These are phyloP conservation scores for Metarhizium anisopliae DNA, from an alignment of 2,329 filamentous ascomycete genomes.

Conservation along the genomic window DNA sequence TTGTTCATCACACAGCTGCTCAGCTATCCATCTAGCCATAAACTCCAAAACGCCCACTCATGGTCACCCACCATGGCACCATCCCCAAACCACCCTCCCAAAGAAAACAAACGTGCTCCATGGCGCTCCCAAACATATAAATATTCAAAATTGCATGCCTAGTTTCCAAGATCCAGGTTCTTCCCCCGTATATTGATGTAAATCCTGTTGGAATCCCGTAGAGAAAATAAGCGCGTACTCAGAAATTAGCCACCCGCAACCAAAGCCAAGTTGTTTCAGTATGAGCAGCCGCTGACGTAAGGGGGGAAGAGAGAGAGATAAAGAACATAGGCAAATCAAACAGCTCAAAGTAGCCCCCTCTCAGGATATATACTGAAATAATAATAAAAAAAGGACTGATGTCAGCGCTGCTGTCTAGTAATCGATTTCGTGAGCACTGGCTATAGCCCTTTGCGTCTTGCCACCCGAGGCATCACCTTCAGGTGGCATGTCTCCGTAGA, in stretches of 20 bases:
- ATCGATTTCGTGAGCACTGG: slow-evolving; percentile 8
- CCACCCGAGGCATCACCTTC: slow-evolving; percentile 6
- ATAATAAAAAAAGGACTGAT: too few relatives aligned
- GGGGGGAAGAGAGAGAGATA: not conserved
- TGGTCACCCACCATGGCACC: not conserved
- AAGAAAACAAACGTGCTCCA: not conserved
- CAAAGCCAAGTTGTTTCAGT: not conserved
- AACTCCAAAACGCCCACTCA: not conserved
- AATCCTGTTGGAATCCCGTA: not conserved
- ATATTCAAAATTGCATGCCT: not conserved
- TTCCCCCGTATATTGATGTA: not conserved
- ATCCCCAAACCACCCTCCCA: not conserved
- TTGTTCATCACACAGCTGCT: not conserved
- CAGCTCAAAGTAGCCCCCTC: not conserved
- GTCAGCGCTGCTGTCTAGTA: not conserved
- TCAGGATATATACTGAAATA: too few relatives aligned
- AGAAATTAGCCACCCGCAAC: not conserved
- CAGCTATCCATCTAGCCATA: not conserved
- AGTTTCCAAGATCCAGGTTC: not conserved
- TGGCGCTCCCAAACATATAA: not conserved
- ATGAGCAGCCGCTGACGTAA: not conserved
- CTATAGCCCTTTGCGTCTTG: slow-evolving; percentile 11
- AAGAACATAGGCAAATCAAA: not conserved
- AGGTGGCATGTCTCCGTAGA: slow-evolving; percentile 34
- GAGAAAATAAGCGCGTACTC: not conserved